Percentiles rank a stretch among this genome's conserved stretches.
Evolutionary conservation across 2,329 filamentous ascomycete species (phyloP).

Genomic region (Scedosporium dehoogii): DNA sequence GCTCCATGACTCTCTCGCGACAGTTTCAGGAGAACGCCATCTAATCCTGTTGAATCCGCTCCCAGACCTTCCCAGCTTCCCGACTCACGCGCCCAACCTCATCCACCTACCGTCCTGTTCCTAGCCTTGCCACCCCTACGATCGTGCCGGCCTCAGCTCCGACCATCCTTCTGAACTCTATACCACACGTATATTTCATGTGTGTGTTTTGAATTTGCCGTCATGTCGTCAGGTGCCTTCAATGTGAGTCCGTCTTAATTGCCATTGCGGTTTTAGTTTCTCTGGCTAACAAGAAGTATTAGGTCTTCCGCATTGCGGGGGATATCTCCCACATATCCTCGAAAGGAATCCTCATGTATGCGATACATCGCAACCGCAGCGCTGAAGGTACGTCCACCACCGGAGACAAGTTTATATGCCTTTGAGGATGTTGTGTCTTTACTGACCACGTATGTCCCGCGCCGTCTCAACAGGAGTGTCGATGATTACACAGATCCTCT

Average conservation of each 20-base stretch:
- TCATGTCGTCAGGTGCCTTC: background rate
- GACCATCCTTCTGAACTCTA: background rate
- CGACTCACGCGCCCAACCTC: too few species aligned
- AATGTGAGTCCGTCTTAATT: background rate
- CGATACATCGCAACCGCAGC: slow-evolving; percentile 80
- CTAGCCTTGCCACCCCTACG: too few species aligned
- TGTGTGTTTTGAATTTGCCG: too few species aligned
- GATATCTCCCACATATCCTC: slow-evolving; percentile 79
- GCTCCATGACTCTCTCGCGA: too few species aligned
- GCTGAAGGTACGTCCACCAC: slow-evolving; percentile 51
- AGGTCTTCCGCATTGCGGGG: slow-evolving; percentile 66
- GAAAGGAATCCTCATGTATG: slow-evolving; percentile 83
- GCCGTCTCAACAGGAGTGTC: slow-evolving; percentile 57
- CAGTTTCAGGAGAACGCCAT: too few species aligned
- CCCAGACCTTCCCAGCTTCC: too few species aligned
- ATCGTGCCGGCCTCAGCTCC: too few species aligned
- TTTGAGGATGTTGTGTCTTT: too few species aligned
- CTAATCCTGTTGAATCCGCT: too few species aligned
- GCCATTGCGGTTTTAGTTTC: background rate
- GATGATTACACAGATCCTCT: slow-evolving; percentile 82
- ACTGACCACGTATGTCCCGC: background rate
- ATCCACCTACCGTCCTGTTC: too few species aligned
- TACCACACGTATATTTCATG: background rate
- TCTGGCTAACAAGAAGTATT: background rate
- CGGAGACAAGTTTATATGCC: background rate